Evolutionary conservation across 192 early-diverging fungal species (phyloP), one percentile per base, ranked within the genome.

Genomic region (Paraglomus brasilianum): DNA sequence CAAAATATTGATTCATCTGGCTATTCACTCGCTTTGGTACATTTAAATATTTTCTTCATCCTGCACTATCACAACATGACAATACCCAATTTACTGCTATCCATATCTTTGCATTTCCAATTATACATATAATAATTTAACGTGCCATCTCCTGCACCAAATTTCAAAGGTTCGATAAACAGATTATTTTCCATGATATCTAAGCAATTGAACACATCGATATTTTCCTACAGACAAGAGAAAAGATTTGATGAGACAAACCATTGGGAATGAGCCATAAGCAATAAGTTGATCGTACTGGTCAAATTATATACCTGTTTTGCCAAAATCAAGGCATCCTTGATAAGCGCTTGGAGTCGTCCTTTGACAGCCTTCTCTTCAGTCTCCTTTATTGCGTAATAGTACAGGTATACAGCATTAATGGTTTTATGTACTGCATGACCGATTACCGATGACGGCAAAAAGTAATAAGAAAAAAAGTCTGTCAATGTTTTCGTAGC

Each of bases 71-170:
- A 98, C 46, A 97, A 81, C 90, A 98, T 89, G 22, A 98, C 94
- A 71, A 97, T 76, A 17, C 92, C 97, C 36, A 97, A 76, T 74
- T 94, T 88, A 14, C 81, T 76, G 9, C 83, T 71, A 13, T 82
- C 75, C 38, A 96, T 75, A 10, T 83, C 80, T 55, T 84, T 85
- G 58, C 91, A 93, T 58, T 82, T 80, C 86, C 94, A 99, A 82
- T 99, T 99, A 82, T 93, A 99, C 66, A 99, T 76, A 76, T 99
- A 99, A 80, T 92, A 99, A 75, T 97, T 89, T 65, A 99, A 79
- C 75, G 86, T 85, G 0, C 97, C 97, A 70, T 99, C 95, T 47
- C 97, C 97, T 15, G 83, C 81, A 45, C 93, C 93, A 80, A 98
- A 99, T 72, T 90, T 91, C 21, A 96, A 87, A 24, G 91, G 87